These are phyloP conservation scores for Aspergillus campestris DNA, from an alignment of 495 filamentous ascomycete genomes.

Conservation along the genomic window DNA sequence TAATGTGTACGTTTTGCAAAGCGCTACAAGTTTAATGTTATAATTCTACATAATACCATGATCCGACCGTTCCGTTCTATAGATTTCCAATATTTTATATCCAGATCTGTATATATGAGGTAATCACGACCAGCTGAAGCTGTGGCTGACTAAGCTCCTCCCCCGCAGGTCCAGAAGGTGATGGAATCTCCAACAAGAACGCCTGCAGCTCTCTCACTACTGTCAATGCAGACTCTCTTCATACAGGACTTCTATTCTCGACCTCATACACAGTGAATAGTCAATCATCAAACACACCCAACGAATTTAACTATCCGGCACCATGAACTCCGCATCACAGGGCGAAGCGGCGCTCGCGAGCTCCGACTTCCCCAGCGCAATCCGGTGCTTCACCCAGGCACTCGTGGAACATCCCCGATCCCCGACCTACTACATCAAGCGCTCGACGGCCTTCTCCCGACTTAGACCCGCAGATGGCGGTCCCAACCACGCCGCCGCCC, in stretches of 20 bases:
- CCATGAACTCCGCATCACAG: slow-evolving; percentile 53
- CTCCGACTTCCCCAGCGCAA: slow-evolving; percentile 56
- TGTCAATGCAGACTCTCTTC: too few species aligned
- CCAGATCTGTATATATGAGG: not conserved
- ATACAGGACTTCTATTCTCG: slow-evolving; percentile 1
- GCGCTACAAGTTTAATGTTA: too few species aligned
- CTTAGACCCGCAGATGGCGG: slow-evolving; percentile 39
- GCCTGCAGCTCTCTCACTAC: not conserved
- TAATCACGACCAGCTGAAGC: not conserved
- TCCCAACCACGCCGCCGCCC: slow-evolving; percentile 46
- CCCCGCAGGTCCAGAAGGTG: slow-evolving; percentile 2
- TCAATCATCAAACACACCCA: not conserved
- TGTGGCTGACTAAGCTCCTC: not conserved
- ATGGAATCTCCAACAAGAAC: not conserved
- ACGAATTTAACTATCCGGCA: not conserved
- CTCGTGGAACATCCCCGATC: slow-evolving; percentile 56
- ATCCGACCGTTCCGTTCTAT: too few species aligned
- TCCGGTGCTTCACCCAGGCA: slow-evolving; percentile 69
- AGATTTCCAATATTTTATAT: too few species aligned
- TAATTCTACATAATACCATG: too few species aligned
- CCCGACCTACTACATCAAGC: slow-evolving; percentile 78
- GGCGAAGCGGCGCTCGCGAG: slow-evolving; percentile 57
- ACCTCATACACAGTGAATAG: not conserved
- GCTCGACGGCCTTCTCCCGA: slow-evolving; percentile 75
- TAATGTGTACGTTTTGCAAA: too few species aligned